Conservation (phyloP, 495 filamentous ascomycete genomes). For the Emericellopsis terricola region DNA sequence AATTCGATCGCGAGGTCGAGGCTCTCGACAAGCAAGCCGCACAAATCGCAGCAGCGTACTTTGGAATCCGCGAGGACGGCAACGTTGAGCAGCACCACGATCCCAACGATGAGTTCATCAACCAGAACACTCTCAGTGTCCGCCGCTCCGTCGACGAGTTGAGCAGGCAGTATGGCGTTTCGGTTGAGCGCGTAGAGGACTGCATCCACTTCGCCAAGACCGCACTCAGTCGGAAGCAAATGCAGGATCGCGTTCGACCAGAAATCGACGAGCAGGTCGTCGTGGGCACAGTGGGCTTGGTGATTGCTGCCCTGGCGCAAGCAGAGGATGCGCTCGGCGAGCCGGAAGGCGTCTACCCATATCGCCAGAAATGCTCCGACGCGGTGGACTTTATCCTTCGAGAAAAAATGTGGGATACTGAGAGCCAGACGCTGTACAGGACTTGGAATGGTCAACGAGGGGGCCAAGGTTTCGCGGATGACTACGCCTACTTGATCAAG, state of each 20-base stretch:
- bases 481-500: conserved; percentile 80
- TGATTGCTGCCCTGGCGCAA: conserved; percentile 66
- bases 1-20: conserved; percentile 64
- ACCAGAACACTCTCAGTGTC: conserved; percentile 43
- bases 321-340: conserved; percentile 46
- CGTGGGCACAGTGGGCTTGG: conserved; percentile 74
- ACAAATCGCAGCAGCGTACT: conserved; percentile 65
- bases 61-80: conserved; percentile 70
- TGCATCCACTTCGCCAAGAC: conserved; percentile 51
- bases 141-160: conserved; percentile 31
- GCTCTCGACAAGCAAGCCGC: conserved; percentile 34
- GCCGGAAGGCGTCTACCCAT: conserved; percentile 31
- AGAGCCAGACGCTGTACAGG: conserved; percentile 44
- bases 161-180: conserved; percentile 60
- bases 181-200: conserved; percentile 49
- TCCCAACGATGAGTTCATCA: conserved; percentile 84
- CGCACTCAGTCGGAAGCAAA: conserved; percentile 55
- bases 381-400: conserved; percentile 66
- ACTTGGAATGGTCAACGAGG: conserved; percentile 39
- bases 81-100: conserved; percentile 78
- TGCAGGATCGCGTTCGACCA: conserved; percentile 62
- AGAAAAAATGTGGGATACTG: conserved; percentile 53
- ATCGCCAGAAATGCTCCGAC: conserved; percentile 42
- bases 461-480: conserved; percentile 72
- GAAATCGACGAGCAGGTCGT: conserved; percentile 84